Conservation (phyloP, 139 green algal species). For the Chlamydomonas incerta region DNA sequence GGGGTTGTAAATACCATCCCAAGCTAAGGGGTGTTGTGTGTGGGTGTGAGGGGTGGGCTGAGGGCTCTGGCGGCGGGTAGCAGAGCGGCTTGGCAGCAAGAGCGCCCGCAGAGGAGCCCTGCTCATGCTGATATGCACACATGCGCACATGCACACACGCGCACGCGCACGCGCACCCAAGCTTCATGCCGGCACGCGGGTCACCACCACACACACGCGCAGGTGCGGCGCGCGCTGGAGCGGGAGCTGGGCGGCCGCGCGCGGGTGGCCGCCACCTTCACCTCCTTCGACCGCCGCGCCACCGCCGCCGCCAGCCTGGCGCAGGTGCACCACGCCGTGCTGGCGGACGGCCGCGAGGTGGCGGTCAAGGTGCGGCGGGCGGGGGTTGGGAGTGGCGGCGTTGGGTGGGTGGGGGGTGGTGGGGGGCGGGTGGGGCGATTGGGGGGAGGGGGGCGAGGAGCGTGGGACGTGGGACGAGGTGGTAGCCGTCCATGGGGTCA, state of each 20-base stretch:
- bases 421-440: not conserved
- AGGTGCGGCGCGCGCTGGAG: conserved; percentile 47
- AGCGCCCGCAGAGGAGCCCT: too few relatives aligned
- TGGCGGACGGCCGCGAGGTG: conserved; percentile 70
- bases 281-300: conserved; percentile 72
- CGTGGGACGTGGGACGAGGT: too few relatives aligned
- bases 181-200: too few relatives aligned
- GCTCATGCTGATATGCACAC: too few relatives aligned
- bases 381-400: not conserved
- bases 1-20: too few relatives aligned
- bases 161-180: too few relatives aligned
- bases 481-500: too few relatives aligned
- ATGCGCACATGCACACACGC: too few relatives aligned
- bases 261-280: conserved; percentile 64
- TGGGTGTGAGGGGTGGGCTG: too few relatives aligned
- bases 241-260: conserved; percentile 56
- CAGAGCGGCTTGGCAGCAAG: too few relatives aligned
- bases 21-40: too few relatives aligned
- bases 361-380: conserved; percentile 78
- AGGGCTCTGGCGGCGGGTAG: too few relatives aligned
- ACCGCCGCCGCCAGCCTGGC: conserved; percentile 83
- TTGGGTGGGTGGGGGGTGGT: not conserved
- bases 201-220: not conserved
- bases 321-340: conserved; percentile 75
- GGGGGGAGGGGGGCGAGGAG: not conserved